phyloP scores from a whole-genome alignment of 495 filamentous ascomycete species.

The Penicillium salamii region DNA sequence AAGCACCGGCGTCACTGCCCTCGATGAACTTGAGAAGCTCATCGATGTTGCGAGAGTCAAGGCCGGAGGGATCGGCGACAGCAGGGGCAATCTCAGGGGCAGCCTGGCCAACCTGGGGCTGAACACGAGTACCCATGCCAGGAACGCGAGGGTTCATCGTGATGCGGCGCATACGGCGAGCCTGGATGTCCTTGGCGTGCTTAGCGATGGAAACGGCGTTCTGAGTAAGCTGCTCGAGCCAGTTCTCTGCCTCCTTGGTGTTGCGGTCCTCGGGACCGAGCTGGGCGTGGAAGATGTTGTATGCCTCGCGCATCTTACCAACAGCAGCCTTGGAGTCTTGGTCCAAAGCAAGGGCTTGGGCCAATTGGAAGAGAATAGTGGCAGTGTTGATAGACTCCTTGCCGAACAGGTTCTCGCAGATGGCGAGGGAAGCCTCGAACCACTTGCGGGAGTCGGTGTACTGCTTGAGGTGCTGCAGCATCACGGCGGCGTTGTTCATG shows the following conservation, averaged over 20 bases:
- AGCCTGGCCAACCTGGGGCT: constrained; percentile 55
- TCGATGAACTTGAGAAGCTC: constrained; percentile 87
- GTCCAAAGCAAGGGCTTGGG: constrained; percentile 90
- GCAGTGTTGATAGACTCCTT: constrained; percentile 85
- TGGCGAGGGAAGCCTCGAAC: constrained; percentile 88
- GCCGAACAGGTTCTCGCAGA: constrained; percentile 86
- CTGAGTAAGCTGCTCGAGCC: constrained; percentile 94
- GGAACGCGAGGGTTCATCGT: constrained; percentile 54
- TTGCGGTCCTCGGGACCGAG: constrained; percentile 88
- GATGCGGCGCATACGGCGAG: constrained; percentile 61
- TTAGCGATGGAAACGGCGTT: constrained; percentile 92
- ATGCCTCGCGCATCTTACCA: constrained; percentile 87
- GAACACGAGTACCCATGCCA: constrained; percentile 48
- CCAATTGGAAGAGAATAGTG: constrained; percentile 95
- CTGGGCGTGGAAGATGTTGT: constrained; percentile 85
- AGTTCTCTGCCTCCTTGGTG: constrained; percentile 89
- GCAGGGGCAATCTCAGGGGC: constrained; percentile 42
- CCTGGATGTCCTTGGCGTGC: constrained; percentile 81
- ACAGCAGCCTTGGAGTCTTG: constrained; percentile 89
- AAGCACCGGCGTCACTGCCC: constrained; percentile 57
- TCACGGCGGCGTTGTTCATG: constrained; percentile 97
- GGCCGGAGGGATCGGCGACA: constrained; percentile 22
- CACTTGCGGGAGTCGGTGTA: constrained; percentile 91
- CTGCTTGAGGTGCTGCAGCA: constrained; percentile 90
- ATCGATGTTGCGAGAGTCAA: constrained; percentile 77